Evolutionary conservation across 2,329 filamentous ascomycete genomes (phyloP), one percentile per base, ranked within the genome.

Genomic region (Westerdykella sp.): DNA sequence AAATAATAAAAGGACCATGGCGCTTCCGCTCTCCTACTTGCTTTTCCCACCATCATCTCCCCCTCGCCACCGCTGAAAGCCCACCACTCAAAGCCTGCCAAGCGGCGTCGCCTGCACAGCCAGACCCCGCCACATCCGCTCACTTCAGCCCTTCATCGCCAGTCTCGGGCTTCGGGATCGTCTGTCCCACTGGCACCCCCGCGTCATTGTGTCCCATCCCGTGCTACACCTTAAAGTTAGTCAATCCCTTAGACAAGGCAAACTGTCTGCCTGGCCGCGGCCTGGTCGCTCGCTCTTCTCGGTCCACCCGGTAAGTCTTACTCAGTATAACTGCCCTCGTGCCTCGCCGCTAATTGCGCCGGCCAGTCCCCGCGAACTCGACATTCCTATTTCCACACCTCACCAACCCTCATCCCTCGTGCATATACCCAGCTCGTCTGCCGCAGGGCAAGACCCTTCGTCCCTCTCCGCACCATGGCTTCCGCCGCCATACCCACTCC

Each of bases 361-460:
- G 3, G 3, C 32, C 32, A 35, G 32, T 15, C 10, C 10, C 16
- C 32, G 10, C 32, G 6, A 35, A 5, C 32, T 35, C 30, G 3
- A 14, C 30, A 14, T 14, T 14, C 12, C 23, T 34, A 34, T 32
- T 28, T 36, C 15, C 32, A 39, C 31, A 32, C 9, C 40, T 44
- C 42, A 34, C 47, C 44, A 37, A 6, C 18, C 6, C 6, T 39
- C 40, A 40, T 42, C 25, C 35, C n/a, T 9, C n/a, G 18, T 25
- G 7, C 36, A 6, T 21, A 23, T 13, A 21, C 36, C 9, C 3
- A 18, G 31, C 37, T 41, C 54, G 51, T 48, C 49, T 45, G 36
- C 36, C 44, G n/a, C 37, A 42, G 39, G 30, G 44, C 53, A 42
- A 53, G 46, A 49, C 36, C 40, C 39, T 15, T 44, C 37, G 31